Conservation (phyloP, 1,284 basidiomycete genomes). For the Irpex rosettiformis region DNA sequence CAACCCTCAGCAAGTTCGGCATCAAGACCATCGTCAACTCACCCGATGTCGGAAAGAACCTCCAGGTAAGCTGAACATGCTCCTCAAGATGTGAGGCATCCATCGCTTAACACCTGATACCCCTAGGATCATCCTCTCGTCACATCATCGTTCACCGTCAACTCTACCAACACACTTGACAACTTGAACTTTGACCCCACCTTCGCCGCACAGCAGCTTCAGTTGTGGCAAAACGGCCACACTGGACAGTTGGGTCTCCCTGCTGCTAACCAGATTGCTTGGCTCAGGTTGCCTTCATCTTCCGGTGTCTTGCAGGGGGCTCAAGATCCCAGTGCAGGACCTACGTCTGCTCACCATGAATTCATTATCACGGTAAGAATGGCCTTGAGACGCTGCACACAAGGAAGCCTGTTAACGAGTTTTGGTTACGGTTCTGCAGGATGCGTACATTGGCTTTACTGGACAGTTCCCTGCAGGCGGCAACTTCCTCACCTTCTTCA, state of each 20-base stretch:
- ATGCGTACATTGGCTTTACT: constrained; percentile 12
- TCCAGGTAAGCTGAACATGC: not conserved
- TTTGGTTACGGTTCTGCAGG: constrained; percentile 2
- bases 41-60: constrained; percentile 36
- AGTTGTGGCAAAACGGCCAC: constrained; percentile 13
- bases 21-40: constrained; percentile 30
- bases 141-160: constrained; percentile 16
- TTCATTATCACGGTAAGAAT: constrained; percentile 20
- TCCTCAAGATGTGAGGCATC: too few relatives aligned
- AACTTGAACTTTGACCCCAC: constrained; percentile 12
- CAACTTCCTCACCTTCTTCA: constrained; percentile 20
- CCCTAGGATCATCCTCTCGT: constrained; percentile 30
- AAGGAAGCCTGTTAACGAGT: not conserved
- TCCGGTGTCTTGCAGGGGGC: constrained; percentile 12
- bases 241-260: constrained; percentile 11
- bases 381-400: not conserved
- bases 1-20: constrained; percentile 27
- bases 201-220: constrained; percentile 7
- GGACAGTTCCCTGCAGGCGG: constrained; percentile 9
- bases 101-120: too few relatives aligned
- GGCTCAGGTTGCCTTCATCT: constrained; percentile 15
- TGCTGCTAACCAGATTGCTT: constrained; percentile 18
- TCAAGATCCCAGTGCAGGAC: constrained; percentile 20
- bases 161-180: constrained; percentile 20
- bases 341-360: constrained; percentile 29